phyloP scores from a whole-genome alignment of 345 rosid species.

The Pistacia vera region DNA sequence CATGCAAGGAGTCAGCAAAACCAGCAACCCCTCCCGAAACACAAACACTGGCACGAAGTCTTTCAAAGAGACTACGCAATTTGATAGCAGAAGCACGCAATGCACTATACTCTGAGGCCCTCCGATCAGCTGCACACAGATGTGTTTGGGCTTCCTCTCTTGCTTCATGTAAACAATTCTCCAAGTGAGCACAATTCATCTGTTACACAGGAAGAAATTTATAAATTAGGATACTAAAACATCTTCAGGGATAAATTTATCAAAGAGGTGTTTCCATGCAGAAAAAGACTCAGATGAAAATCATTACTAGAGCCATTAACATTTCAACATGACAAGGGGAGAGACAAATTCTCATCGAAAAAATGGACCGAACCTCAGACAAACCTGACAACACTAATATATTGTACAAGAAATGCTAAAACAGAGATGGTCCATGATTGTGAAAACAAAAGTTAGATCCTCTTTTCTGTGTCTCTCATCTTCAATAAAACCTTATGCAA shows the following conservation, averaged over 20 bases:
- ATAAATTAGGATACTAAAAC: not conserved
- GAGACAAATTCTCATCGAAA: not conserved
- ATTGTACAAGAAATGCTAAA: not conserved
- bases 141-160: constrained; percentile 98
- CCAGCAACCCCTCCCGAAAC: constrained; percentile 65
- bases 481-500: not conserved
- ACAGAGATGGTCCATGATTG: not conserved
- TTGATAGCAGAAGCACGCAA: constrained; percentile 90
- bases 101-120: constrained; percentile 81
- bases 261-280: not conserved
- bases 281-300: not conserved
- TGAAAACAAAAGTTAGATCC: constrained; percentile 3
- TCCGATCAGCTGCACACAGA: constrained; percentile 90
- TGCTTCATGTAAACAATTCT: constrained; percentile 97
- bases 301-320: not conserved
- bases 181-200: constrained; percentile 99
- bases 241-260: not conserved
- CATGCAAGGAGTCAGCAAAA: constrained; percentile 75
- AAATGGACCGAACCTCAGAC: not conserved
- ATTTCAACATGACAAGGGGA: not conserved
- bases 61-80: constrained; percentile 81
- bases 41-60: constrained; percentile 67
- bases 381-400: not conserved
- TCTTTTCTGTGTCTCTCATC: not conserved
- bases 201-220: constrained; percentile 28